Base-by-base conservation (phyloP, 1,139 yeast genomes). In the Blastobotrys ciferrii region DNA sequence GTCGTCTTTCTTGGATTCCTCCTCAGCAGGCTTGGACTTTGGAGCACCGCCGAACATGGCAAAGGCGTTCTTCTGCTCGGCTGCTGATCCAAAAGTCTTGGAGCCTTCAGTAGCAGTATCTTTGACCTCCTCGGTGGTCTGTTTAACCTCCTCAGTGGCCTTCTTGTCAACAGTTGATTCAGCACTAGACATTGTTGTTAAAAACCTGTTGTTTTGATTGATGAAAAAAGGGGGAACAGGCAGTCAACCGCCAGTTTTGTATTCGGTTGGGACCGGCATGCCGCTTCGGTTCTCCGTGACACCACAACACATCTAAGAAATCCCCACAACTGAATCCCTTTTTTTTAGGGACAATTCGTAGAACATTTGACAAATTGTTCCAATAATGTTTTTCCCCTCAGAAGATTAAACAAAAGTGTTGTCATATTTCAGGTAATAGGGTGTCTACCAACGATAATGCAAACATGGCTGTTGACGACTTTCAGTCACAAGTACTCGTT, bases 131-230 rank as follows among this genome's bases (percentile, higher is more conserved):
- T 75, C 85, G 58, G 86, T 70, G 28, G 85, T 92, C 54, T 88
- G 95, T 74, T 92, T 98, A 57, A 89, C 81, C 73, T 92, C 98
- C 74, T 92, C 98, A 71, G 89, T 87, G 62, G 98, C 89, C 76
- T 89, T 89, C 57, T 7, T 33, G 6, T 33, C 37, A 15, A 19
- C 37, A n/a, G 40, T 19, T 23, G 18, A 17, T 36, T 36, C 40
- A 23, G n/a, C n/a, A n/a, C n/a, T n/a, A n/a, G 40, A 36, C 40
- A 36, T 36, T 19, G 13, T 33, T 17, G 40, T 36, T 4, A 23
- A 23, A 23, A 23, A 23, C 28, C 9, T 23, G 5, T 23, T 23
- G 28, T 23, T 23, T 23, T 23, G 28, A 23, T 23, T 23, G 28
- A 23, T 23, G 28, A 23, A 23, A 23, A 23, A 23, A 23, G 28